These are phyloP conservation scores for Chlamydomonas incerta DNA, from an alignment of 139 green algal genomes.

Conservation along the genomic window DNA sequence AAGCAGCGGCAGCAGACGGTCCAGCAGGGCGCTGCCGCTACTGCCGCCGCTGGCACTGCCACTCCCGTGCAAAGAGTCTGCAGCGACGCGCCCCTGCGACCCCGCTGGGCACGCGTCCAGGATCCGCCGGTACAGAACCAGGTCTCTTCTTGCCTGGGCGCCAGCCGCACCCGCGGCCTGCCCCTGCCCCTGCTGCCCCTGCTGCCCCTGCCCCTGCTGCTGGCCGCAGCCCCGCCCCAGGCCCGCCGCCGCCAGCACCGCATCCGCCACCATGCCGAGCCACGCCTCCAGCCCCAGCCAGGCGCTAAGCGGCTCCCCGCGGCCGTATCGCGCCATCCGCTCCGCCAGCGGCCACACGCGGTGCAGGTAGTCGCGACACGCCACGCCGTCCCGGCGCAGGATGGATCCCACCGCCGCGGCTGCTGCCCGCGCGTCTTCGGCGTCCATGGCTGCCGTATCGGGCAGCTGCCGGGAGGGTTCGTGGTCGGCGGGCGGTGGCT, in stretches of 20 bases:
- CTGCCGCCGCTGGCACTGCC: not conserved
- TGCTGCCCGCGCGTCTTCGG: no score
- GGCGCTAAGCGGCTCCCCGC: not conserved
- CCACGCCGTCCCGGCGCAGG: not conserved
- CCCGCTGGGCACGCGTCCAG: not conserved
- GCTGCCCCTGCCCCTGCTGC: no score
- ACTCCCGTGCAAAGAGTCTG: not conserved
- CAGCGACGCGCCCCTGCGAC: no score
- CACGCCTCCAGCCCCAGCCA: conserved; percentile 6
- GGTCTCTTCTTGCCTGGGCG: no score
- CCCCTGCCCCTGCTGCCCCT: no score
- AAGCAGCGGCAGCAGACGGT: not conserved
- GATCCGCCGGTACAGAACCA: not conserved
- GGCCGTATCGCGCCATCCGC: not conserved
- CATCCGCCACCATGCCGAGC: conserved; percentile 7
- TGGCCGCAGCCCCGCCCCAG: not conserved
- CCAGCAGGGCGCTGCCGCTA: not conserved
- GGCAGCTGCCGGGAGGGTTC: no score
- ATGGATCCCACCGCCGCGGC: not conserved
- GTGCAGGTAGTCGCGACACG: not conserved
- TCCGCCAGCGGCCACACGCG: conserved; percentile 8
- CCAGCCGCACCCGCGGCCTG: no score
- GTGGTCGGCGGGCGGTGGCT: no score
- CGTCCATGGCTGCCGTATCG: no score
- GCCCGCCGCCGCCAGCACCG: not conserved